Percentiles rank a stretch among this genome's conserved stretches.
Evolutionary conservation across 2,329 filamentous ascomycete genomes (phyloP).

Genomic region (Xylariaceae sp.): DNA sequence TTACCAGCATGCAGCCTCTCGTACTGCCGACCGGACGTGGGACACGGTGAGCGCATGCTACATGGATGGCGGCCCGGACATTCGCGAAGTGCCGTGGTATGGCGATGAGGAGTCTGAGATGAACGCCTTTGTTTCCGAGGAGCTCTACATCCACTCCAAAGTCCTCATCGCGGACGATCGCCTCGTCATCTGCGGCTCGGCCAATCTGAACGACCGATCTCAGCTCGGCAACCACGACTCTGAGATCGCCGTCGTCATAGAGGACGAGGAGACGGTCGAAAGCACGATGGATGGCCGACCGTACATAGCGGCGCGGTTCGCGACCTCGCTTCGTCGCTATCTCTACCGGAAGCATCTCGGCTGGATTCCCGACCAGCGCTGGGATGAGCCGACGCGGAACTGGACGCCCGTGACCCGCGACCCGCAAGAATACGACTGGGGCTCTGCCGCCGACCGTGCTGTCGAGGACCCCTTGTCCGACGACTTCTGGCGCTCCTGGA

Average conservation of each 20-base stretch:
- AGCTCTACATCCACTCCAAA: slow-evolving; percentile 78
- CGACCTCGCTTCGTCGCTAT: slow-evolving; percentile 73
- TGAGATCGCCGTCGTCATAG: slow-evolving; percentile 84
- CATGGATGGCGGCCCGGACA: slow-evolving; percentile 70
- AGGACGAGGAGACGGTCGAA: slow-evolving; percentile 66
- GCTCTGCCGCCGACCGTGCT: slow-evolving; percentile 57
- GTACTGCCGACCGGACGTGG: slow-evolving; percentile 53
- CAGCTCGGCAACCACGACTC: slow-evolving; percentile 81
- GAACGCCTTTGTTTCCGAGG: slow-evolving; percentile 56
- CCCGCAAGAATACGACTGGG: slow-evolving; percentile 70
- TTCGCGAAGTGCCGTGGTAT: slow-evolving; percentile 53
- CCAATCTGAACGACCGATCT: slow-evolving; percentile 87
- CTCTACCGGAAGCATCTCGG: slow-evolving; percentile 92
- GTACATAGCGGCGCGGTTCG: slow-evolving; percentile 69
- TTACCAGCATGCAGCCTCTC: slow-evolving; percentile 66
- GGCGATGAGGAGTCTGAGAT: slow-evolving; percentile 52
- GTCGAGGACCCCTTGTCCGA: slow-evolving; percentile 70
- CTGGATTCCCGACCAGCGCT: slow-evolving; percentile 67
- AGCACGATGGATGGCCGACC: slow-evolving; percentile 67
- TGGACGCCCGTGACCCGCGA: slow-evolving; percentile 67
- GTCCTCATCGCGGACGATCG: slow-evolving; percentile 84
- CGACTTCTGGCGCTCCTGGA: slow-evolving; percentile 68
- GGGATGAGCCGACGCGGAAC: slow-evolving; percentile 64
- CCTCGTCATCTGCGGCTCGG: slow-evolving; percentile 77
- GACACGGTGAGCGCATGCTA: slow-evolving; percentile 76